phyloP scores from a whole-genome alignment of 2,329 filamentous ascomycete genomes.

The Fusarium sulawesiense region DNA sequence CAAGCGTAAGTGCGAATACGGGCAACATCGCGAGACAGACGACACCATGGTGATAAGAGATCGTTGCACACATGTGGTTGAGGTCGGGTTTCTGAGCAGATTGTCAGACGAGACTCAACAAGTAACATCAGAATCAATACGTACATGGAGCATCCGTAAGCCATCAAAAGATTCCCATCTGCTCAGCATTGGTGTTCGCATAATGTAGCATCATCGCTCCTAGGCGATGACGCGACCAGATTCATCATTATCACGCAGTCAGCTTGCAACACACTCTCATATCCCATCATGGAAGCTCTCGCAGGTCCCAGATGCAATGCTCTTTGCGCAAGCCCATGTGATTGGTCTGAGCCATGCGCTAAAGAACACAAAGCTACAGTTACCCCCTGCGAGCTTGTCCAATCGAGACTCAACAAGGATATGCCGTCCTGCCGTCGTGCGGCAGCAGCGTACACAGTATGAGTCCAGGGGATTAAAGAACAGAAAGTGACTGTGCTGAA shows the following conservation, averaged over 20 bases:
- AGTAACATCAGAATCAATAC: not conserved
- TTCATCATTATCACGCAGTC: conserved; percentile 35
- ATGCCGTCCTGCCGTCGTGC: conserved; percentile 19
- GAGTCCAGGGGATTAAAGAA: not conserved
- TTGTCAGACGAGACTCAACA: conserved; percentile 6
- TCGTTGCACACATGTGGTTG: conserved; percentile 6
- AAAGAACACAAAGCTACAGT: conserved; percentile 12
- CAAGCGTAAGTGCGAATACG: conserved; percentile 40
- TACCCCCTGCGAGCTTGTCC: conserved; percentile 22
- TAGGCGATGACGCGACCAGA: conserved; percentile 38
- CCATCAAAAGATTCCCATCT: not conserved
- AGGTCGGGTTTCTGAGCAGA: not conserved
- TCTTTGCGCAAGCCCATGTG: conserved; percentile 16
- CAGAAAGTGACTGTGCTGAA: conserved; percentile 1
- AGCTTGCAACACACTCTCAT: conserved; percentile 36
- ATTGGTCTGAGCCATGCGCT: conserved; percentile 28
- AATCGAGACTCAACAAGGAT: conserved; percentile 27
- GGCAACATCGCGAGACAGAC: conserved; percentile 24
- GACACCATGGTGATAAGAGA: conserved; percentile 9
- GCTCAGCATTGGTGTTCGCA: not conserved
- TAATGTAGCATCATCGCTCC: conserved; percentile 1
- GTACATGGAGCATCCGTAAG: not conserved
- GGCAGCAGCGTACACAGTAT: conserved; percentile 25
- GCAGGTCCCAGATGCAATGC: conserved; percentile 25
- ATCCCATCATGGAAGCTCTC: conserved; percentile 40